Evolutionary conservation across 192 early-diverging fungal species (phyloP), one percentile per base, ranked within the genome.

Genomic region (Mortierella hygrophila): DNA sequence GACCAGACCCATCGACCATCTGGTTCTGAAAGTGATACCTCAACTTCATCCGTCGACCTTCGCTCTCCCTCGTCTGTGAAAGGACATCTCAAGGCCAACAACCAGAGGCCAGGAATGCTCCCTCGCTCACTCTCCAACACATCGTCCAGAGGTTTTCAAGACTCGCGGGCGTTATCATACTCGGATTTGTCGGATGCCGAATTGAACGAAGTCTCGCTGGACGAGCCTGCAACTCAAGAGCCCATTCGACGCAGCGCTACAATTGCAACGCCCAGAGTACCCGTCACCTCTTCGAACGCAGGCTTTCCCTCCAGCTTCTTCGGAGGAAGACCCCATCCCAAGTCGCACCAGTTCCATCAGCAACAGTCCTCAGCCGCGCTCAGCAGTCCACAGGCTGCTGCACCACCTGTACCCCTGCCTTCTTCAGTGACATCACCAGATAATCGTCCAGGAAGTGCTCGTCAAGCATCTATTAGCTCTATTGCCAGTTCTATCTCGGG

Each of bases 271-370:
- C 79, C 77, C 7, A 74, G 75, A 52, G 72, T 32, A 0, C 79
- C 84, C 18, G 70, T 77, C 0, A 68, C 72, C 3, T 6, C 84
- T 16, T 77, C 84, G 18, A 77, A 71, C 13, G 75, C 79, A 20
- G 84, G 84, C 2, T 86, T 86, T 63, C 84, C 84, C 37, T 86
- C 84, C 5, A 86, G 84, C 37, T 86, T 86, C 76, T 86, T 86
- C 78, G 79, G 79, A 21, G 78, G 75, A 21, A 60, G 72, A 42
- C 84, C 84, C 13, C 84, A 86, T 49, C 84, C 84, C 9, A 86
- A 80, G 49, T 75, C 84, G 18, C 84, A 86, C 21, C 84, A 78
- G 32, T 72, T 52, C 40, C 81, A 60, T n/a, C 81, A 75, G 21
- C 80, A 82, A 38, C 80, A 38, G 21, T 49, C 44, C 29, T 74